Base-by-base conservation (phyloP, 148 eudicot genomes). In the Hydrangea macrophylla region DNA sequence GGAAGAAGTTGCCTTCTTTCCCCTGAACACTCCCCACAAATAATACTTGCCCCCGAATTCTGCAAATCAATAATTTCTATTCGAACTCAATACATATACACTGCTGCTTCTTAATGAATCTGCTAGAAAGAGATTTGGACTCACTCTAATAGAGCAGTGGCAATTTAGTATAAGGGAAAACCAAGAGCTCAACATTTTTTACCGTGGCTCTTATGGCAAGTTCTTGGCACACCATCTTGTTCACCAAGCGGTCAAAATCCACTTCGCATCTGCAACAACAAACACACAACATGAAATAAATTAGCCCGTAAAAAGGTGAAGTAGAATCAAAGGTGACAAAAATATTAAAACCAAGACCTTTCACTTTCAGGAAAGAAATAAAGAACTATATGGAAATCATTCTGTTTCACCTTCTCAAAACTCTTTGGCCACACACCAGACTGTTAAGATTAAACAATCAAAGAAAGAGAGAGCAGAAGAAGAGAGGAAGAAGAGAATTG, bases 21-120 rank as follows among this genome's bases (percentile, higher is more conserved):
- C 69, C 72, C 75, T 71, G 44, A 89, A 79, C 20, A 81, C 83
- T 18, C 95, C 95, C 95, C 95, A 89, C 22, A 86, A 69, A 70
- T 84, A 89, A 66, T 79, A 74, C 66, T 74, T 84, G 28, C 82
- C 80, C 51, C 77, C 68, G 58, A 82, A 82, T 81, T 69, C 94
- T 88, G 87, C 45, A 75, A 61, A 67, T 35, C 48, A 11, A 40
- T 51, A 13, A 31, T 17, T 54, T 28, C 27, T 12, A 13, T 20
- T 59, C 28, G 28, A 57, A 62, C 22, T 23, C 62, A 45, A 26
- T 31, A 25, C 20, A 42, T 45, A 61, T n/a, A n/a, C 23, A 32
- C 25, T 12, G 18, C 45, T 23, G 24, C 37, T 11, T 18, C 8
- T 6, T 13, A 2, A 12, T 42, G 45, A 4, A 48, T n/a, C n/a